Conservation (phyloP, 768 basidiomycete species). For the Agaricus sinodeliciosus region DNA sequence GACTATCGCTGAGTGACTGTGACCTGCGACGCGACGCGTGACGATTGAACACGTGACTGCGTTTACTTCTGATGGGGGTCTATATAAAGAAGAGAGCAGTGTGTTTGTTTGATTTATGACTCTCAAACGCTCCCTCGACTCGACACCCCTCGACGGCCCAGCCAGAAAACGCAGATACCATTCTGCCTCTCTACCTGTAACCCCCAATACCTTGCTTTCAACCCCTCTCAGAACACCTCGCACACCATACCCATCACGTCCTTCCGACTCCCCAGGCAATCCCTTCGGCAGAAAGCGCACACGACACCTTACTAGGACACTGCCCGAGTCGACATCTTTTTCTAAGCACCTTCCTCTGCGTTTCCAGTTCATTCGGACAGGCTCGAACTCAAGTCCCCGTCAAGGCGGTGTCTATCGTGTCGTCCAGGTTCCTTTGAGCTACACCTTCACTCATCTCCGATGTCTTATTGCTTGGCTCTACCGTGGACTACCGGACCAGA, state of each 20-base stretch:
- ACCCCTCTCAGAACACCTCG: conserved; percentile 13
- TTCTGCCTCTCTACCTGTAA: background rate
- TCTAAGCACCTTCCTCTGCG: conserved; percentile 57
- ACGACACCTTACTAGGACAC: conserved; percentile 28
- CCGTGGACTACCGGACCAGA: conserved; percentile 19
- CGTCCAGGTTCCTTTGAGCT: conserved; percentile 64
- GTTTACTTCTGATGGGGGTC: conserved; percentile 6
- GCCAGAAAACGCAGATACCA: background rate
- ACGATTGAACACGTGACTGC: conserved; percentile 3
- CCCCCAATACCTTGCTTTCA: conserved; percentile 1
- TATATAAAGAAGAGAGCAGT: background rate
- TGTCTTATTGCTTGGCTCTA: conserved; percentile 60
- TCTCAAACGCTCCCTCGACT: conserved; percentile 6
- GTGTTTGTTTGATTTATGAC: background rate
- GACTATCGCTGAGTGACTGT: background rate
- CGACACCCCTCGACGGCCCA: background rate
- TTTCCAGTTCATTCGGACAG: conserved; percentile 47
- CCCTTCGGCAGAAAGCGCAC: conserved; percentile 56
- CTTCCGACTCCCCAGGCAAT: conserved; percentile 66
- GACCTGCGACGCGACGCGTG: conserved; percentile 1
- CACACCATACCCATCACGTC: conserved; percentile 39
- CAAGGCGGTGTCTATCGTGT: conserved; percentile 55
- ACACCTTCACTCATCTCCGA: conserved; percentile 61
- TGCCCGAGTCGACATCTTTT: conserved; percentile 42
- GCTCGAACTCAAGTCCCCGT: conserved; percentile 14